Percentiles rank a stretch among this genome's conserved stretches.
phyloP scores from a whole-genome alignment of 768 basidiomycete species.

The Sarcomyxa edulis region DNA sequence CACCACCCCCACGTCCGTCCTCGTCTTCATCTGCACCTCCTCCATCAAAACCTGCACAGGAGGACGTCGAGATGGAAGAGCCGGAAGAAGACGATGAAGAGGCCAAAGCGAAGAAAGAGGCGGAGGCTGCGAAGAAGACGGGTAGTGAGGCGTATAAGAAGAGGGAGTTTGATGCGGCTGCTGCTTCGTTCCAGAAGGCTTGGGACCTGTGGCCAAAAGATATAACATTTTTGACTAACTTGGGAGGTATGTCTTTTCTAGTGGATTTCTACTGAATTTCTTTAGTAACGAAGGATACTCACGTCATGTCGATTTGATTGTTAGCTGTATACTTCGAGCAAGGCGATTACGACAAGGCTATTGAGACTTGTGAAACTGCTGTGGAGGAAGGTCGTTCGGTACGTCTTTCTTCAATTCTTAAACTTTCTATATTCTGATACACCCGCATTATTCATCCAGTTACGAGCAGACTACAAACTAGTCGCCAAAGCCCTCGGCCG shows the following conservation, averaged over 20 bases:
- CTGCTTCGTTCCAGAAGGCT: constrained; percentile 72
- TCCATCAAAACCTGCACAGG: constrained; percentile 34
- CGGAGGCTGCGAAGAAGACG: constrained; percentile 72
- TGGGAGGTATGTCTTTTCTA: constrained; percentile 52
- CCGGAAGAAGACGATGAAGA: constrained; percentile 67
- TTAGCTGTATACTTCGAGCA: constrained; percentile 91
- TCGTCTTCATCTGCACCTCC: constrained; percentile 25
- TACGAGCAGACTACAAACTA: constrained; percentile 92
- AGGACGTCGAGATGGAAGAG: constrained; percentile 67
- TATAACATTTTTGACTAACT: constrained; percentile 88
- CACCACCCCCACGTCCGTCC: constrained; percentile 32
- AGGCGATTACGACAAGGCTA: constrained; percentile 85
- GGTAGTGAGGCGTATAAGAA: constrained; percentile 85
- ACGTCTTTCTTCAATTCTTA: constrained; percentile 12
- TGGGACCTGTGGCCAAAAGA: constrained; percentile 95
- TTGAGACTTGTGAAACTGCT: constrained; percentile 93
- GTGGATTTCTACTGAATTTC: not conserved
- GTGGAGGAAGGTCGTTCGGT: constrained; percentile 89
- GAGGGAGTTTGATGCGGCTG: constrained; percentile 75
- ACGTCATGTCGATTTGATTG: not conserved
- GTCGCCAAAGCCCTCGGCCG: constrained; percentile 93
- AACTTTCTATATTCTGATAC: not conserved
- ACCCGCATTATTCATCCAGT: constrained; percentile 26
- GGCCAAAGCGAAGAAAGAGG: constrained; percentile 68
- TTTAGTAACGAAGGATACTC: not conserved